Base-by-base conservation (phyloP, 176 grass and related monocot species). In the Oropetium thomaeum region DNA sequence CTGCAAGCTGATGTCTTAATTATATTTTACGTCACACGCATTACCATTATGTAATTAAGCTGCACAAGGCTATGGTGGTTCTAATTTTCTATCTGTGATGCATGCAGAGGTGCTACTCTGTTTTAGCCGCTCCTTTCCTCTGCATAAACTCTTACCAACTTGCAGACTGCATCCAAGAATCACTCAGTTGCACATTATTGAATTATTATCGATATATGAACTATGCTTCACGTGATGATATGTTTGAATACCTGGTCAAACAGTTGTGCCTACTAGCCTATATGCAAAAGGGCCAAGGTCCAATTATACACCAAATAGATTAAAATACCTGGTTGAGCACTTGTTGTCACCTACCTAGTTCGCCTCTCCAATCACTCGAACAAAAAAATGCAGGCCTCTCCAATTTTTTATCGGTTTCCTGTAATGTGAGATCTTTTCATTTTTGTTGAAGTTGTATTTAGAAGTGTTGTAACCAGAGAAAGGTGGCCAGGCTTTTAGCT, bases 91-190 rank as follows among this genome's bases (percentile, higher is more conserved):
- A 44, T 38, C 38, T 65, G 23, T 10, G 39, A 3, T 58, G 39
- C 37, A 78, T 72, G 16, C 51, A 72, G 48, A 78, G 48, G 60
- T 22, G 22, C 31, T 67, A 23, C 4, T 25, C 73, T 77, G 47
- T 48, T 70, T 75, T 65, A 42, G 37, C 49, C 62, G 58, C 45
- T 81, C 73, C 73, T 49, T 52, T 52, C 19, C n/a, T 31, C 34
- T 29, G 60, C 31, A 34, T n/a, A 20, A 65, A 70, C 51, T 17
- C n/a, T 38, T 35, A 65, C 11, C 49, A 69, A 70, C 58, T 77
- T 71, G 78, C 57, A 19, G 26, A 23, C 4, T 79, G 68, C 48
- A 35, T 23, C 32, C 33, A 32, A 39, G 28, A 58, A 20, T 12
- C 42, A 66, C 38, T 10, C 52, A 55, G 45, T 72, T 33, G 23